Percentiles rank a stretch among this genome's conserved stretches.
phyloP scores from a whole-genome alignment of 495 filamentous ascomycete species.

The Hypoxylon intermedium region DNA sequence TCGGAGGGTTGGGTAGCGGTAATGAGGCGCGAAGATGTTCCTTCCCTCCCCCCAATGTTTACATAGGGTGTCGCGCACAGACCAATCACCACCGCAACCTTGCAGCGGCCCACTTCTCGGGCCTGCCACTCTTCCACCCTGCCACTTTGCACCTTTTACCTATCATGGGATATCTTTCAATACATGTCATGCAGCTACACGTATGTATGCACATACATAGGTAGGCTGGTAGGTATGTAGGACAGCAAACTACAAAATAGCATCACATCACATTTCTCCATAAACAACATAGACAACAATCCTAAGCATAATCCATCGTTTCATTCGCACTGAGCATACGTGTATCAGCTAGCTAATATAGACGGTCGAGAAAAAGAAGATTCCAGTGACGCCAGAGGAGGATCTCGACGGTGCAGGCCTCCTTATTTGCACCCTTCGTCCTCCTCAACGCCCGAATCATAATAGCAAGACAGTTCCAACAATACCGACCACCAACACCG shows the following conservation, averaged over 20 bases:
- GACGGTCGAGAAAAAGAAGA: slow-evolving; percentile 31
- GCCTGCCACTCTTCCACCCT: neutral
- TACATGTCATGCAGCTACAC: too few relatives aligned
- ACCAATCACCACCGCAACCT: slow-evolving; percentile 23
- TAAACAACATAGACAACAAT: too few relatives aligned
- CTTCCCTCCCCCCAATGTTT: slow-evolving; percentile 42
- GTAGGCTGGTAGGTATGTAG: too few relatives aligned
- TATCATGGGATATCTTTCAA: too few relatives aligned
- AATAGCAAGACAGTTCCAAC: slow-evolving; percentile 21
- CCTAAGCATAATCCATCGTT: neutral
- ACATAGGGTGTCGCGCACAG: slow-evolving; percentile 40
- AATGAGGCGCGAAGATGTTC: slow-evolving; percentile 43
- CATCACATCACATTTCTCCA: slow-evolving; percentile 6
- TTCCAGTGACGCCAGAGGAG: slow-evolving; percentile 22
- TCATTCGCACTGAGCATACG: slow-evolving; percentile 24
- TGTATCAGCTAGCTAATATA: slow-evolving; percentile 43
- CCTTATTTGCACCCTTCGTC: slow-evolving; percentile 18
- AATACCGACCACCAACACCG: slow-evolving; percentile 36
- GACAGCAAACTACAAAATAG: neutral
- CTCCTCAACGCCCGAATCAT: slow-evolving; percentile 32
- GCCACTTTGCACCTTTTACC: too few relatives aligned
- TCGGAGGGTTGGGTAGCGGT: slow-evolving; percentile 3
- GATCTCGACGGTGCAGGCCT: slow-evolving; percentile 13
- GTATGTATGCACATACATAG: too few relatives aligned
- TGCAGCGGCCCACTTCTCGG: slow-evolving; percentile 3